phyloP scores from a whole-genome alignment of 23 red algal species.

The Gracilariopsis chorda region DNA sequence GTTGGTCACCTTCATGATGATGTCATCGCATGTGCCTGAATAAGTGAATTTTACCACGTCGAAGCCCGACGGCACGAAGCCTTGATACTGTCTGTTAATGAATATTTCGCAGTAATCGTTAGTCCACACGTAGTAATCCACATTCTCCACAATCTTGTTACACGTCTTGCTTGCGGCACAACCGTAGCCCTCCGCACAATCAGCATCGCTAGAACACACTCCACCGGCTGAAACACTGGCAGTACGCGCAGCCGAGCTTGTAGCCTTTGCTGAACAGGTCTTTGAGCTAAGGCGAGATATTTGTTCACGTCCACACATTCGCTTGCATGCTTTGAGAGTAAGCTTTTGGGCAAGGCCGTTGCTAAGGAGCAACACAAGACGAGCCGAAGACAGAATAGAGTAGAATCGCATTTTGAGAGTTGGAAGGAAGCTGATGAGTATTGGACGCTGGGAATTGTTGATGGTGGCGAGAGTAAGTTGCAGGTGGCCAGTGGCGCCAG shows the following conservation, averaged over 20 bases:
- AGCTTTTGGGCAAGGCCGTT: neutral
- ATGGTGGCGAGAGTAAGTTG: too few relatives aligned
- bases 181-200: neutral
- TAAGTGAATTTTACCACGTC: neutral
- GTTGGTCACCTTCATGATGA: slow-evolving; percentile 24
- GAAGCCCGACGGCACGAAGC: neutral
- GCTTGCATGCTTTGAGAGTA: neutral
- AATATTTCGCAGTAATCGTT: slow-evolving; percentile 8
- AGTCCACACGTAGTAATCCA: neutral
- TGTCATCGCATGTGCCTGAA: neutral
- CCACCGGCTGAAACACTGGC: neutral
- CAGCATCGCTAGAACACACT: neutral
- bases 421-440: neutral
- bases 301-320: neutral
- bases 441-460: neutral
- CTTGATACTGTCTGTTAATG: neutral
- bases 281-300: neutral
- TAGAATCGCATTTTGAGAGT: slow-evolving; percentile 1
- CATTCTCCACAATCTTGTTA: neutral
- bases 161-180: slow-evolving; percentile 12
- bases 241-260: neutral
- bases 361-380: neutral
- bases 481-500: too few relatives aligned
- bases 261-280: neutral
- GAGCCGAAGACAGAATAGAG: neutral